A percentile compares a stretch with the other conserved stretches of the same genome.
Conservation (phyloP, 306 rosid genomes). For the Lablab purpureus region DNA sequence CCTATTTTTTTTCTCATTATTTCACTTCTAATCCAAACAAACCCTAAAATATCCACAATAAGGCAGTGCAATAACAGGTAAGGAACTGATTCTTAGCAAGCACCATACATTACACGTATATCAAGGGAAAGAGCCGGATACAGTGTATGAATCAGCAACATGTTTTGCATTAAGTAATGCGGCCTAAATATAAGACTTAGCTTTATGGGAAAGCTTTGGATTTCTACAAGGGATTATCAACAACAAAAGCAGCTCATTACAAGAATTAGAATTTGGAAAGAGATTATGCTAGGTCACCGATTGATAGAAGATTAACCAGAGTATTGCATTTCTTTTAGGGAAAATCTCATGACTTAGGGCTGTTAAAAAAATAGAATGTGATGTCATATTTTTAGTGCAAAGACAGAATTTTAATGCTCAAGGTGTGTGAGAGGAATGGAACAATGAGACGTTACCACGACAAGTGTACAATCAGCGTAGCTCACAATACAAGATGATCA, state of each 20-base stretch:
- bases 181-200: not conserved
- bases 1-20: too few relatives aligned
- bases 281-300: not conserved
- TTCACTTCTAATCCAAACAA: too few relatives aligned
- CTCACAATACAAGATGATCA: not conserved
- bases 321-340: too few relatives aligned
- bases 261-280: not conserved
- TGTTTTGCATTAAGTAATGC: not conserved
- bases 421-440: too few relatives aligned
- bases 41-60: not conserved
- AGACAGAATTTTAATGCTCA: too few relatives aligned
- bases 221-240: not conserved
- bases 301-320: not conserved
- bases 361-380: too few relatives aligned
- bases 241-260: not conserved
- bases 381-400: too few relatives aligned
- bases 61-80: not conserved
- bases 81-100: not conserved
- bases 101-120: not conserved
- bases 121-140: not conserved
- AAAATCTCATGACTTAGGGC: too few relatives aligned
- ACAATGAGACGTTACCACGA: not conserved
- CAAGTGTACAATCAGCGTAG: conserved; percentile 5
- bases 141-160: not conserved
- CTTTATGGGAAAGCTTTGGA: not conserved